phyloP scores from a whole-genome alignment of 345 rosid genomes.

The Heritiera fomes region DNA sequence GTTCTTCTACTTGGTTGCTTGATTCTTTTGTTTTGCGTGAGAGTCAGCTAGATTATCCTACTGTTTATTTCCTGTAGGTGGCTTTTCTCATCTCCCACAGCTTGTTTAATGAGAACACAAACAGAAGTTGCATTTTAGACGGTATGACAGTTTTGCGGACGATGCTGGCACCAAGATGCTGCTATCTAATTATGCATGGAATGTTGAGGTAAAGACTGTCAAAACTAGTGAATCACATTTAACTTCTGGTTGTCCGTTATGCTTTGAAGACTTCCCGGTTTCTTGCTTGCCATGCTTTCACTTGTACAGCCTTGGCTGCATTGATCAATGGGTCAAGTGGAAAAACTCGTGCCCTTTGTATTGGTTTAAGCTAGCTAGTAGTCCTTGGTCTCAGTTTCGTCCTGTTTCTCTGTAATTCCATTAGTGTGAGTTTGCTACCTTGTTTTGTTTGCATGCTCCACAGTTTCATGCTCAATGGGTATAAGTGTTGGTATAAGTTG shows the following conservation, averaged over 20 bases:
- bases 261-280: background rate
- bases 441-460: background rate
- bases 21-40: background rate
- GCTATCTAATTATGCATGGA: background rate
- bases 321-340: background rate
- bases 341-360: background rate
- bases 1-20: background rate
- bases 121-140: constrained; percentile 3
- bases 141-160: background rate
- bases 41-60: background rate
- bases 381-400: background rate
- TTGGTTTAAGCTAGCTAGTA: background rate
- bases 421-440: background rate
- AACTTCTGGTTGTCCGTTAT: background rate
- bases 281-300: background rate
- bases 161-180: no score
- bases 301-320: background rate
- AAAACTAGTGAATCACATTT: no score
- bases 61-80: background rate
- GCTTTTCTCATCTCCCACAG: background rate
- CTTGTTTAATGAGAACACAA: constrained; percentile 5
- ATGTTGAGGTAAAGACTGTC: background rate
- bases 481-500: background rate
- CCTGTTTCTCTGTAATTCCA: background rate
- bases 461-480: no score